Conservation (phyloP, 805 yeast species). For the Blastobotrys parvus region DNA sequence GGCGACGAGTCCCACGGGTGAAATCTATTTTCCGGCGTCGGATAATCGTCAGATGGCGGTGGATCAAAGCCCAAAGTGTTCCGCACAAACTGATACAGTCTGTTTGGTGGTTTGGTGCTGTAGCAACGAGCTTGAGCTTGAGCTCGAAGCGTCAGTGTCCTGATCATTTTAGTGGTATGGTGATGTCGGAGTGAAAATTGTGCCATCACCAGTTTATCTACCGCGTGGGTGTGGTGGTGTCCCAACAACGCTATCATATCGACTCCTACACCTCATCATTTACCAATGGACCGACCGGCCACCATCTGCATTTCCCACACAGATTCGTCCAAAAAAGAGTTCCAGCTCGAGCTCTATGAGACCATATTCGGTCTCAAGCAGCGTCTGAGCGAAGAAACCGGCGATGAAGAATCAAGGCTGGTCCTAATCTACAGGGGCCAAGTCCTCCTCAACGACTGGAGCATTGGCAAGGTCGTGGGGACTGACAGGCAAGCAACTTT, state of each 20-base stretch:
- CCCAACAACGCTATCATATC: too few species aligned
- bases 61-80: constrained; percentile 50
- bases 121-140: background rate
- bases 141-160: background rate
- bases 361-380: background rate
- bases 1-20: constrained; percentile 93
- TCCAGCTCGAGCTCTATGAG: background rate
- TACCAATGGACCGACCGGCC: background rate
- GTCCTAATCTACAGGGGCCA: constrained; percentile 9
- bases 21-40: constrained; percentile 64
- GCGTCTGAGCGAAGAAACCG: background rate
- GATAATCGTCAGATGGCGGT: constrained; percentile 55
- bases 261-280: too few species aligned
- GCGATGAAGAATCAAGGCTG: constrained; percentile 2
- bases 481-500: constrained; percentile 5
- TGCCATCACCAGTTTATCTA: too few species aligned
- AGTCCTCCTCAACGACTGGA: constrained; percentile 5
- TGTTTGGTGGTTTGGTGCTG: background rate
- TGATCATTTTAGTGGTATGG: background rate
- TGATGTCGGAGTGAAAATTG: too few species aligned
- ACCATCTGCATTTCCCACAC: too few species aligned
- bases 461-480: constrained; percentile 1
- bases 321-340: too few species aligned
- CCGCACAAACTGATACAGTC: constrained; percentile 12
- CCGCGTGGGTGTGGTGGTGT: too few species aligned